Conservation (phyloP, 208 protist genomes). For the Novymonas esmeraldas region DNA sequence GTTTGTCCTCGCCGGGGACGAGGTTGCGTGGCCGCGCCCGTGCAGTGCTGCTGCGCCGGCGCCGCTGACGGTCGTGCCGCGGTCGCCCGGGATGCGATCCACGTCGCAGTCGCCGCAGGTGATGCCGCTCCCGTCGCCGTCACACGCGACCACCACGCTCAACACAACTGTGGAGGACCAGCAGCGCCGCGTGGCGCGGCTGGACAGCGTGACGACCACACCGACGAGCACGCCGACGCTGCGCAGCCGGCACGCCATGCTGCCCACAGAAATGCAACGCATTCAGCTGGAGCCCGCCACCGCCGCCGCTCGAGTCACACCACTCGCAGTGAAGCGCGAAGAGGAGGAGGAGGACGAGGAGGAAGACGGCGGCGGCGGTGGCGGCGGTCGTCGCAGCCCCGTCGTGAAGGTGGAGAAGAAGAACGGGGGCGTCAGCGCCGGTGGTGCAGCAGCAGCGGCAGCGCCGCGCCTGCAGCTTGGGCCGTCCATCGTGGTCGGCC, state of each 20-base stretch:
- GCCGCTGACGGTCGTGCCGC: not conserved
- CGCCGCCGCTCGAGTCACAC: not conserved
- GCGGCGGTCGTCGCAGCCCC: not conserved
- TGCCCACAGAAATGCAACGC: slow-evolving; percentile 34
- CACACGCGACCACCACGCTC: slow-evolving; percentile 29
- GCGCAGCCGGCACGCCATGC: slow-evolving; percentile 28
- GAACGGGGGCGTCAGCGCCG: not conserved
- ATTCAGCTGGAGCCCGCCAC: slow-evolving; percentile 26
- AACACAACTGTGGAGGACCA: slow-evolving; percentile 34
- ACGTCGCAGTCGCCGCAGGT: slow-evolving; percentile 8
- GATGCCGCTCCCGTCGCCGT: slow-evolving; percentile 26
- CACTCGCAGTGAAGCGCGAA: not conserved
- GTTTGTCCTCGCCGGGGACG: slow-evolving; percentile 19
- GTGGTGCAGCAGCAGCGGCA: too few species aligned
- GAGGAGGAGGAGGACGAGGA: not conserved
- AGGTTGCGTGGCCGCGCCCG: slow-evolving; percentile 16
- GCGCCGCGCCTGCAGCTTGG: too few species aligned
- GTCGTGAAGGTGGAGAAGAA: not conserved
- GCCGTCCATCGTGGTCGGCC: not conserved
- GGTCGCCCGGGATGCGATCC: not conserved
- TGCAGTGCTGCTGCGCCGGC: not conserved
- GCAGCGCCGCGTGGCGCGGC: slow-evolving; percentile 33
- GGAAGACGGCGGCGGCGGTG: not conserved
- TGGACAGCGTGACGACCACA: slow-evolving; percentile 26
- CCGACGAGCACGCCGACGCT: slow-evolving; percentile 26